These are phyloP conservation scores for Auricularia cornea DNA, from an alignment of 768 basidiomycete genomes.

Conservation along the genomic window DNA sequence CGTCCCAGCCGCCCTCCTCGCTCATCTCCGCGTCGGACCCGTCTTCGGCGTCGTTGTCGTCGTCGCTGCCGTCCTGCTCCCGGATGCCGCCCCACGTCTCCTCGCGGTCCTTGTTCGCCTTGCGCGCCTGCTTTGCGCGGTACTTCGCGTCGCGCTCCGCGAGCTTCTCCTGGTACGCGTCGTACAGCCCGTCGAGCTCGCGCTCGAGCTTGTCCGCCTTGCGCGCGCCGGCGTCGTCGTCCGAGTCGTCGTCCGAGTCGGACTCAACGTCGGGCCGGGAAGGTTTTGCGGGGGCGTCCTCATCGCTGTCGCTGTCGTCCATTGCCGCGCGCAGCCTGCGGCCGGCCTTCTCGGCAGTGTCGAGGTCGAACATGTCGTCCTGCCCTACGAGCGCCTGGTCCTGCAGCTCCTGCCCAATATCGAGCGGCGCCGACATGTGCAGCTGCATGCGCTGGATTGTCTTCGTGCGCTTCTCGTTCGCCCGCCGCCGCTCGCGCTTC, in stretches of 20 bases:
- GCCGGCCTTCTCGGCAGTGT: conserved; percentile 43
- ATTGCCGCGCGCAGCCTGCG: conserved; percentile 32
- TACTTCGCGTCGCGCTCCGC: conserved; percentile 81
- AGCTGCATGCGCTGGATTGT: conserved; percentile 93
- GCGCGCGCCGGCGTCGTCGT: conserved; percentile 59
- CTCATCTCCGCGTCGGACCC: conserved; percentile 25
- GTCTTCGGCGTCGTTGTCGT: conserved; percentile 30
- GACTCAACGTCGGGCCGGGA: conserved; percentile 30
- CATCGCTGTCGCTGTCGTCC: conserved; percentile 29
- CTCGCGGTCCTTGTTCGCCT: conserved; percentile 63
- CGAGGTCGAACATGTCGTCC: conserved; percentile 85
- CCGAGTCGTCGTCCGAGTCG: conserved; percentile 40
- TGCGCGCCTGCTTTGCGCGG: conserved; percentile 70
- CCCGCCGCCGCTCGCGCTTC: conserved; percentile 74
- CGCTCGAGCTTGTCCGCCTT: conserved; percentile 59
- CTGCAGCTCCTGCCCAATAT: conserved; percentile 82
- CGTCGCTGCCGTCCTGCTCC: conserved; percentile 31
- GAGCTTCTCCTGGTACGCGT: conserved; percentile 72
- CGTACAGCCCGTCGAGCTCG: conserved; percentile 85
- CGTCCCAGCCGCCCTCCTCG: conserved; percentile 63
- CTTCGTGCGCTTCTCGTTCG: conserved; percentile 81
- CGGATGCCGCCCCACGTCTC: conserved; percentile 71
- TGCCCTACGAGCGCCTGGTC: conserved; percentile 69
- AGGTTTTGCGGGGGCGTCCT: conserved; percentile 25
- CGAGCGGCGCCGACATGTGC: conserved; percentile 95